Conservation (phyloP, 495 filamentous ascomycete genomes). For the Haplographium delicatum region DNA sequence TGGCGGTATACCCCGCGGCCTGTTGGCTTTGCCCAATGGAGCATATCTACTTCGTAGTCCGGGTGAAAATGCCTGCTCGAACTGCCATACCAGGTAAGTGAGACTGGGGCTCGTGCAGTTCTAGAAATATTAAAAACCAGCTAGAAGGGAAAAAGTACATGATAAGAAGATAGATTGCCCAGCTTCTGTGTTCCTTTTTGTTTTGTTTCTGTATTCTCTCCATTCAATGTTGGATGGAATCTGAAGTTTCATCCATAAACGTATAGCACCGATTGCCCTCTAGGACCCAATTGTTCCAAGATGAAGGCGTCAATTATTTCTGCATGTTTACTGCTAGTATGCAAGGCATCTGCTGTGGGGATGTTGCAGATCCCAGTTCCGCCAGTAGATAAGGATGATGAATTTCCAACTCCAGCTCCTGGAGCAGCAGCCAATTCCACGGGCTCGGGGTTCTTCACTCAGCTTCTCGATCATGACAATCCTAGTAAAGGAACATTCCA, state of each 20-base stretch:
- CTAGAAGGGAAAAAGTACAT: neutral
- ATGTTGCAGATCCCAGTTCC: conserved; percentile 19
- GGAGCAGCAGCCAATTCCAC: conserved; percentile 3
- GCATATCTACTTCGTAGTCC: neutral
- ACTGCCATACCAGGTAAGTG: neutral
- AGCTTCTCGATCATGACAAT: conserved; percentile 50
- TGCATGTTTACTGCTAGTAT: conserved; percentile 11
- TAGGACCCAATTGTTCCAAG: too few relatives aligned
- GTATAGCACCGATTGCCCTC: too few relatives aligned
- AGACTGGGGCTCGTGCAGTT: neutral
- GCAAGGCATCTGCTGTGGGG: neutral
- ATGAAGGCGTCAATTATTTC: conserved; percentile 21
- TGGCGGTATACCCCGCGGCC: too few relatives aligned
- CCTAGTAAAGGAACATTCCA: conserved; percentile 48
- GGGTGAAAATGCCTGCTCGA: neutral
- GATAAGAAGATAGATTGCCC: neutral
- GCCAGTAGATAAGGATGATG: conserved; percentile 13
- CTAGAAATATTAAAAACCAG: neutral
- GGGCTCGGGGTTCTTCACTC: conserved; percentile 35
- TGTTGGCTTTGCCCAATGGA: neutral
- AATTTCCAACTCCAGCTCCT: neutral
- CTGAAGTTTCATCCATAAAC: too few relatives aligned
- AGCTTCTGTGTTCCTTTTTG: too few relatives aligned
- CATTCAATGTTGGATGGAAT: too few relatives aligned
- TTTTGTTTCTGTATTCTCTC: too few relatives aligned